These are phyloP conservation scores for Solanum sejunctum DNA, from an alignment of 257 asterid species.

Conservation along the genomic window DNA sequence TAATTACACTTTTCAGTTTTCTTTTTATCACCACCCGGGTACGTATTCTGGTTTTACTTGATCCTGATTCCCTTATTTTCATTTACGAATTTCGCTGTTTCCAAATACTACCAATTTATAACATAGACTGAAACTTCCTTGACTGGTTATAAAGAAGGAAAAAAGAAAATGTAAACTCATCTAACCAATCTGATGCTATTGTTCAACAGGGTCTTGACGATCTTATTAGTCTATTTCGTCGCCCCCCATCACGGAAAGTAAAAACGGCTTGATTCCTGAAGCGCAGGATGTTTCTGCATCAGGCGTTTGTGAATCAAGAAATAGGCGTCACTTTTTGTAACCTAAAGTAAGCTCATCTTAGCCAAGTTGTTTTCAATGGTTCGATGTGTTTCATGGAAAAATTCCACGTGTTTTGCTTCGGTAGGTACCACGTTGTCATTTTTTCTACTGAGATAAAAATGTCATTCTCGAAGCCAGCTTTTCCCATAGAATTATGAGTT, in stretches of 20 bases:
- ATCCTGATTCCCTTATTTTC: background rate
- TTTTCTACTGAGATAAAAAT: background rate
- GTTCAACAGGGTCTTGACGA: slow-evolving; percentile 78
- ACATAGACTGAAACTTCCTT: background rate
- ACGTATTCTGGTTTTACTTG: slow-evolving; percentile 1
- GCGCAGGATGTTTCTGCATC: background rate
- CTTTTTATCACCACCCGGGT: slow-evolving; percentile 82
- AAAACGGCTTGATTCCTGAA: slow-evolving; percentile 35
- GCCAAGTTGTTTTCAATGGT: background rate
- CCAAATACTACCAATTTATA: background rate
- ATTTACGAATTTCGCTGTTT: background rate
- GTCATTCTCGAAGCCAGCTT: background rate
- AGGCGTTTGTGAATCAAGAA: background rate
- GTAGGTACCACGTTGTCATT: background rate
- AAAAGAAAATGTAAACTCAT: background rate
- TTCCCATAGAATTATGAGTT: background rate
- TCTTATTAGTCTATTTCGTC: slow-evolving; percentile 83
- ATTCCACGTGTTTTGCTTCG: background rate
- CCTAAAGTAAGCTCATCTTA: background rate
- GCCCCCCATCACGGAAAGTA: slow-evolving; percentile 70
- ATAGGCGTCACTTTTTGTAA: background rate
- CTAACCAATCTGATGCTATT: background rate
- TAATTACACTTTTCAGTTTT: slow-evolving; percentile 68
- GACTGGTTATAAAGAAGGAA: background rate
- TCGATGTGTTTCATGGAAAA: background rate